These are phyloP conservation scores for Leucosporidium yakuticum DNA, from an alignment of 768 basidiomycete genomes.

Conservation along the genomic window DNA sequence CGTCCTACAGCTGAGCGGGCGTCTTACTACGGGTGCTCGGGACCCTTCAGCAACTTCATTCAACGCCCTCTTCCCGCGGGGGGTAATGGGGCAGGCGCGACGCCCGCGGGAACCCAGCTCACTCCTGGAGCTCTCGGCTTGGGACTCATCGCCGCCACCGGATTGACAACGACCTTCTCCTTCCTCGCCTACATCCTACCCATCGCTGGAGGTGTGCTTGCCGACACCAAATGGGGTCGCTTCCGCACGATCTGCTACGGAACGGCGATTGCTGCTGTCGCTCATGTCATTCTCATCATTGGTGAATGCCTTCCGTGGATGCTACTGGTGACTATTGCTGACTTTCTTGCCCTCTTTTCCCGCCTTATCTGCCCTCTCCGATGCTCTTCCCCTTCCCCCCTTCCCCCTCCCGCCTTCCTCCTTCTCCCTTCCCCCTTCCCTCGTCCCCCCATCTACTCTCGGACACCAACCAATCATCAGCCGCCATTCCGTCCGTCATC, in stretches of 20 bases:
- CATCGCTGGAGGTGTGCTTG: slow-evolving; percentile 44
- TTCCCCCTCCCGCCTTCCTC: slow-evolving; percentile 44
- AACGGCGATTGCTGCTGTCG: slow-evolving; percentile 53
- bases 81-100: not conserved
- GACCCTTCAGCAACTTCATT: slow-evolving; percentile 55
- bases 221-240: slow-evolving; percentile 66
- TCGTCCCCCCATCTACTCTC: slow-evolving; percentile 54
- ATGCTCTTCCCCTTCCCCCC: slow-evolving; percentile 51
- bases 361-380: slow-evolving; percentile 59
- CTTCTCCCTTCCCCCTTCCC: slow-evolving; percentile 45
- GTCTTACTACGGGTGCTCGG: slow-evolving; percentile 50
- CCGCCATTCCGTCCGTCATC: not conserved
- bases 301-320: too few species aligned
- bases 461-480: too few species aligned
- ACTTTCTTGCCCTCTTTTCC: too few species aligned
- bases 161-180: slow-evolving; percentile 48
- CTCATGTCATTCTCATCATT: slow-evolving; percentile 53
- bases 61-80: slow-evolving; percentile 53
- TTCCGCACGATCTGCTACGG: slow-evolving; percentile 66
- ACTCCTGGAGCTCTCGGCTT: slow-evolving; percentile 33
- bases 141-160: slow-evolving; percentile 66
- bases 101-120: not conserved
- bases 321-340: too few species aligned
- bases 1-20: slow-evolving; percentile 58
- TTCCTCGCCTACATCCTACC: slow-evolving; percentile 35